Evolutionary conservation across 306 rosid genomes (phyloP).

Genomic region (Glycine latifolia): DNA sequence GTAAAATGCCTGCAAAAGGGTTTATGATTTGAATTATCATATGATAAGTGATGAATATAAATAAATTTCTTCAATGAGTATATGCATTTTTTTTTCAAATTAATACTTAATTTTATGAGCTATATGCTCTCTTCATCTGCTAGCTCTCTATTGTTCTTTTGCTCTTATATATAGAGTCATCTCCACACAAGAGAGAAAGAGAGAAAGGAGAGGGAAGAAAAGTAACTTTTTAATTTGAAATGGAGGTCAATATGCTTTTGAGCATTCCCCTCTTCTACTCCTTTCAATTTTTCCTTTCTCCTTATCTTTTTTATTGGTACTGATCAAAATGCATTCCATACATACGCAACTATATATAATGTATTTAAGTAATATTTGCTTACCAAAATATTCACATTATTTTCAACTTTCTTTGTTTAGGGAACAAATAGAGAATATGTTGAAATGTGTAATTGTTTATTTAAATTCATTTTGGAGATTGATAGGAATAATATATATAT

Average conservation of each 20-base stretch:
- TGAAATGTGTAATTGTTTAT: too few species aligned
- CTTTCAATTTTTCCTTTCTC: not conserved
- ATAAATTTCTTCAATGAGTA: not conserved
- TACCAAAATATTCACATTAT: too few species aligned
- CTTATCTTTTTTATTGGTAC: not conserved
- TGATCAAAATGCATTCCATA: not conserved
- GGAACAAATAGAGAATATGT: too few species aligned
- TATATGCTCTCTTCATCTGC: not conserved
- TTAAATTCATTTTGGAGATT: too few species aligned
- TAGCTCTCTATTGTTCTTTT: not conserved
- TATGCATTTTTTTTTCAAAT: not conserved
- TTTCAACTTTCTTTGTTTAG: too few species aligned
- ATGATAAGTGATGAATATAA: not conserved
- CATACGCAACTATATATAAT: too few species aligned
- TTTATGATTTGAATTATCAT: not conserved
- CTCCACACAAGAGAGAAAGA: not conserved
- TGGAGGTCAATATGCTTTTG: conserved; percentile 20
- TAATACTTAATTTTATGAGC: not conserved
- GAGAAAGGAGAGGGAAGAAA: conserved; percentile 10
- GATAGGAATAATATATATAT: too few species aligned
- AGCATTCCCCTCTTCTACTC: not conserved
- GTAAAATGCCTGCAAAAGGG: not conserved
- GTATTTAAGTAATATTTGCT: too few species aligned
- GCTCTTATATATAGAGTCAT: not conserved
- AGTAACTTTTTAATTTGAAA: conserved; percentile 15